Base-by-base conservation (phyloP, 345 rosid genomes). In the Corchorus capsularis region DNA sequence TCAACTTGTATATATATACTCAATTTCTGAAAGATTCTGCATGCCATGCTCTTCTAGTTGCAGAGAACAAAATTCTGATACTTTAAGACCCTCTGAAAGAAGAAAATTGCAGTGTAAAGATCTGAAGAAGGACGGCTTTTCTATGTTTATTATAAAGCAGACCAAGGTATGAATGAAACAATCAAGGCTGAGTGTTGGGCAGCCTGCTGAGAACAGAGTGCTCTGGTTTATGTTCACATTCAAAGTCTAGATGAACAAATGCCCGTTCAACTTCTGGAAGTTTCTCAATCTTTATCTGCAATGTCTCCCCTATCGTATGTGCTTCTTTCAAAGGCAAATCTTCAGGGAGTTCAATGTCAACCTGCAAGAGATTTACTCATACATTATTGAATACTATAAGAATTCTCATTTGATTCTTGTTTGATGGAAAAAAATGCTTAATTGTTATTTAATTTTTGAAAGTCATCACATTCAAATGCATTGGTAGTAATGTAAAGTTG, bases 211-310 rank as follows among this genome's bases (percentile, higher is more conserved):
- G 88, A 72, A 94, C 80, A 11, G 88, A 82, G 82, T 94, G 98
- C 79, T 94, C 97, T 15, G 98, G 96, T 78, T 92, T 94, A 78
- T 94, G 97, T 22, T 89, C 91, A 13, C 98, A 92, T 83, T 94
- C 98, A 60, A 78, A 91, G 77, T 92, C 98, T 4, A 94, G 87
- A 88, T 94, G 98, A 67, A 94, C 98, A 75, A 94, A 94, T 73
- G 96, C 97, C 43, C 97, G 82, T 83, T 94, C 97, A 7, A 94
- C 97, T 84, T 91, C 94, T 32, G 92, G 87, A 49, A 94, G 92
- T 78, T 82, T 88, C 84, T 94, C 97, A 2, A 94, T 84, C 81
- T 91, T 94, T 78, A 86, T 88, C 80, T 94, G 97, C 81, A 94
- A 81, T 53, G 87, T 62, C 73, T 94, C 98, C 67, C 98, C 98